phyloP scores from a whole-genome alignment of 805 yeast species.

The Kregervanrija delftensis region DNA sequence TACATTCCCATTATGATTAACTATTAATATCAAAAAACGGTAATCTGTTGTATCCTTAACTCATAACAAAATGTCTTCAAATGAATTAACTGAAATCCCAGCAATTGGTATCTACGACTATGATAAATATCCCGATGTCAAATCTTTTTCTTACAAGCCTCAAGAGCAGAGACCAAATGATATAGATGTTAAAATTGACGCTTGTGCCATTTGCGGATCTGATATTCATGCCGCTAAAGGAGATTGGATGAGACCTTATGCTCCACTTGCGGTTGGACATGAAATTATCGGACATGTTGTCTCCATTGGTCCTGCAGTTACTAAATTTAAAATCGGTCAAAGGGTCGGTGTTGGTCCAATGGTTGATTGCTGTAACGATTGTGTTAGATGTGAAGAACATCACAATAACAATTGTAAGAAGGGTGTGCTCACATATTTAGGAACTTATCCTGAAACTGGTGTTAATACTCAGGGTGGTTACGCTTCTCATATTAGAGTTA shows the following conservation, averaged over 20 bases:
- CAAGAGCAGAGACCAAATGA: conserved; percentile 17
- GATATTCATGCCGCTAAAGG: conserved; percentile 40
- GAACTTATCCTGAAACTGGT: conserved; percentile 38
- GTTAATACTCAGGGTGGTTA: conserved; percentile 43
- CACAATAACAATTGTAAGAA: conserved; percentile 44
- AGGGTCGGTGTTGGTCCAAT: conserved; percentile 49
- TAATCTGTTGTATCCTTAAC: too few relatives aligned
- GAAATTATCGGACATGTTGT: conserved; percentile 39
- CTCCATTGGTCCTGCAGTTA: conserved; percentile 28
- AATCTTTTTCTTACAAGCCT: conserved; percentile 14
- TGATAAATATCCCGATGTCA: conserved; percentile 12
- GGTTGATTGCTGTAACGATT: conserved; percentile 30
- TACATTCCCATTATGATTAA: too few relatives aligned
- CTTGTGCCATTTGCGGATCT: conserved; percentile 45
- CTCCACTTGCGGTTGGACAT: conserved; percentile 34
- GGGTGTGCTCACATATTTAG: conserved; percentile 44
- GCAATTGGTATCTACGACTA: conserved; percentile 16
- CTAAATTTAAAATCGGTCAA: conserved; percentile 36
- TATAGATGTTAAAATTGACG: conserved; percentile 38
- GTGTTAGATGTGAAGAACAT: conserved; percentile 31
- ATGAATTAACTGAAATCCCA: conserved; percentile 6
- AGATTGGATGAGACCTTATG: conserved; percentile 13
- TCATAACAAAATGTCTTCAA: not conserved
- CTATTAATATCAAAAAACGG: too few relatives aligned
- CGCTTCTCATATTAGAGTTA: conserved; percentile 39